These are phyloP conservation scores for Nannochloropsis gaditana DNA, from an alignment of 108 stramenopile genomes.

Conservation along the genomic window DNA sequence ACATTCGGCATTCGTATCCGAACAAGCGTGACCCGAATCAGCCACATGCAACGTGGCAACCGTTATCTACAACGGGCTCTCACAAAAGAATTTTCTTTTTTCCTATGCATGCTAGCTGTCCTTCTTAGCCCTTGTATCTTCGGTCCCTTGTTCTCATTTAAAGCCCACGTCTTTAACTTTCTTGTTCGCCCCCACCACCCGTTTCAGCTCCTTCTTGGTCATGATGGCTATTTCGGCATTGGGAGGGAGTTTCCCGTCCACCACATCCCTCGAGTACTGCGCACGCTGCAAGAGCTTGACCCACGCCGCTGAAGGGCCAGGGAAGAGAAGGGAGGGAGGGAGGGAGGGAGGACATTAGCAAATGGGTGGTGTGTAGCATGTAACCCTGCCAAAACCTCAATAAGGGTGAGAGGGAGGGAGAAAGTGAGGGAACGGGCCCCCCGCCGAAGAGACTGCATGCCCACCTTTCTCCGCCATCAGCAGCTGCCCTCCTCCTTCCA, in stretches of 20 bases:
- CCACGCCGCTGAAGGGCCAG: background rate
- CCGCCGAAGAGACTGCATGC: background rate
- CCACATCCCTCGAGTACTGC: background rate
- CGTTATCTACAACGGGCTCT: too few species aligned
- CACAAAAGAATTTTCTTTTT: too few species aligned
- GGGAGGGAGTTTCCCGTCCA: background rate
- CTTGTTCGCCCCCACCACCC: background rate
- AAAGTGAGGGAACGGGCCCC: background rate
- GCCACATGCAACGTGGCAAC: too few species aligned
- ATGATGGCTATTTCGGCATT: slow-evolving; percentile 20
- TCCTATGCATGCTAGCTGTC: too few species aligned
- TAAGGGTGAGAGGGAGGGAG: background rate
- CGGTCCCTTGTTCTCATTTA: background rate
- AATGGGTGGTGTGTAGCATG: too few species aligned
- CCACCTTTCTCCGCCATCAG: background rate
- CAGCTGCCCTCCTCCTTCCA: background rate
- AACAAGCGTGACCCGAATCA: too few species aligned
- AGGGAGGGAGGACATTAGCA: background rate
- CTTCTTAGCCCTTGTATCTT: too few species aligned
- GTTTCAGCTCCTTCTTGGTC: background rate
- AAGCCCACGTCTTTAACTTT: background rate
- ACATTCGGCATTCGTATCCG: too few species aligned
- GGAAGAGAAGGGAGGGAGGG: background rate
- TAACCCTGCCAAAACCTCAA: too few species aligned
- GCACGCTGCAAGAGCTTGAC: background rate